Evolutionary conservation across 768 basidiomycete species (phyloP).

Genomic region (Auriscalpium orientale): DNA sequence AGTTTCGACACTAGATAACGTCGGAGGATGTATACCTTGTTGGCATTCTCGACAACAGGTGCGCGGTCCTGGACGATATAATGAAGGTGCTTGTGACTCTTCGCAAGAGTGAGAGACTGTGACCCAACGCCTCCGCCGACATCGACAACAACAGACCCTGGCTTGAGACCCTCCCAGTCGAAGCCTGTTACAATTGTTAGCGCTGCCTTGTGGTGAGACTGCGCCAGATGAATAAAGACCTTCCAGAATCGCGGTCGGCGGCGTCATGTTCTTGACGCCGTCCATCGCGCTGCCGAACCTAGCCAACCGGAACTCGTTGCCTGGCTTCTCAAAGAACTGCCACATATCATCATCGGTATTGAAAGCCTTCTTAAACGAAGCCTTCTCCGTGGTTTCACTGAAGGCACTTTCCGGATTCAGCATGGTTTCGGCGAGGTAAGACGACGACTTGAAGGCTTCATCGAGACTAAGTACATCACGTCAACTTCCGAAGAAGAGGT

Average conservation of each 20-base stretch:
- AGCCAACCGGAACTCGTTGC: constrained; percentile 13
- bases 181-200: background rate
- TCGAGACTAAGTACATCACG: constrained; percentile 14
- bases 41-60: background rate
- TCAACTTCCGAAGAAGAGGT: background rate
- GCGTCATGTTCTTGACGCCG: constrained; percentile 12
- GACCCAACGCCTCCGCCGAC: constrained; percentile 3
- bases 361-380: constrained; percentile 22
- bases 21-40: background rate
- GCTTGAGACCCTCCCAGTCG: background rate
- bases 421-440: constrained; percentile 27
- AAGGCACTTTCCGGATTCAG: constrained; percentile 20
- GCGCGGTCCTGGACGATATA: constrained; percentile 7
- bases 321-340: constrained; percentile 18
- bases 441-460: constrained; percentile 24
- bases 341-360: constrained; percentile 20
- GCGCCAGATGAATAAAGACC: background rate
- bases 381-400: constrained; percentile 20
- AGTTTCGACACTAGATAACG: background rate
- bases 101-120: constrained; percentile 1
- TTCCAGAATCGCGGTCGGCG: background rate
- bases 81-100: background rate
- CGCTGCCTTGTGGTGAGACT: no score
- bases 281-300: constrained; percentile 29
- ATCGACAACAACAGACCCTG: constrained; percentile 4